Percentiles rank a stretch among this genome's conserved stretches.
Conservation (phyloP, 495 filamentous ascomycete genomes). For the Coniosporium apollinis region DNA sequence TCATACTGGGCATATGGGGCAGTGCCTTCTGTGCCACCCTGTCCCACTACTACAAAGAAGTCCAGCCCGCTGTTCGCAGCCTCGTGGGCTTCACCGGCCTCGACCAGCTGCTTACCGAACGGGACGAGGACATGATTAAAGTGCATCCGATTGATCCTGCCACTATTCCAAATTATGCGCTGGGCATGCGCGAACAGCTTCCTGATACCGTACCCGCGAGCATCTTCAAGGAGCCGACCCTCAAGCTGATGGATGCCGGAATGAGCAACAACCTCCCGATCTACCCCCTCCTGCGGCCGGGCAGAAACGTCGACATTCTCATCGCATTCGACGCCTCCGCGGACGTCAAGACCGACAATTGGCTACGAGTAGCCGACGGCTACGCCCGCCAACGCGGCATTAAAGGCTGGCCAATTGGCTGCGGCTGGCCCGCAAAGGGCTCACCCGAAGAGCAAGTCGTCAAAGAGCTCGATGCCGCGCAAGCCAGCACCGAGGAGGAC, state of each 20-base stretch:
- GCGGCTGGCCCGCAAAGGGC: constrained; percentile 63
- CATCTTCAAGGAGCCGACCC: constrained; percentile 47
- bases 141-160: constrained; percentile 88
- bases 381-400: constrained; percentile 78
- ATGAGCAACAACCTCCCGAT: constrained; percentile 97
- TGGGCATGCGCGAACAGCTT: constrained; percentile 59
- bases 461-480: constrained; percentile 49
- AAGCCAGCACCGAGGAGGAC: constrained; percentile 40
- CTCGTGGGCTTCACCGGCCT: constrained; percentile 58
- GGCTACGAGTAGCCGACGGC: constrained; percentile 82
- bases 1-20: constrained; percentile 84
- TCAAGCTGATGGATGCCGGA: constrained; percentile 87
- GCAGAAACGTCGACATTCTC: constrained; percentile 77
- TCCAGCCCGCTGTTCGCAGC: constrained; percentile 58
- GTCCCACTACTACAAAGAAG: constrained; percentile 87
- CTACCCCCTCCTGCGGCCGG: constrained; percentile 79
- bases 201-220: constrained; percentile 57
- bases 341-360: constrained; percentile 75
- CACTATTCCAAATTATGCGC: constrained; percentile 68
- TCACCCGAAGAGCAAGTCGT: constrained; percentile 37
- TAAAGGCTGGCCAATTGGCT: constrained; percentile 83
- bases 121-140: constrained; percentile 65
- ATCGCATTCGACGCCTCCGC: constrained; percentile 77
- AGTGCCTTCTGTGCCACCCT: constrained; percentile 91
- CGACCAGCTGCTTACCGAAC: constrained; percentile 73